Conservation (phyloP, 768 basidiomycete species). For the Mycena chlorophos region DNA sequence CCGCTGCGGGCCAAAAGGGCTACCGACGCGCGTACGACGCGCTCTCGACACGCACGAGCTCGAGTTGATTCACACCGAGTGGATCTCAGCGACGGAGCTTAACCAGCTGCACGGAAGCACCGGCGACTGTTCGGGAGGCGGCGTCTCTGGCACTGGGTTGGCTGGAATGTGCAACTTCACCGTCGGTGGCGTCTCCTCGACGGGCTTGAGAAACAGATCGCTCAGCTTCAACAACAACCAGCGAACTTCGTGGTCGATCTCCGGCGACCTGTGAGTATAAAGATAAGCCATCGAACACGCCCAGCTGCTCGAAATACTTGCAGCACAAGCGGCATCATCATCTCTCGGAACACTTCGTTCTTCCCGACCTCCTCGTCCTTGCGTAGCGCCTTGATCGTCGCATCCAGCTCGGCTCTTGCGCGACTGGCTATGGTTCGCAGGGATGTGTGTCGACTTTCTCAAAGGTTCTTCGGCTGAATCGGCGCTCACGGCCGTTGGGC, state of each 20-base stretch:
- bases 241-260: constrained; percentile 84
- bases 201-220: constrained; percentile 81
- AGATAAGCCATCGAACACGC: neutral
- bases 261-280: constrained; percentile 53
- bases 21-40: no score
- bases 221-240: constrained; percentile 91
- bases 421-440: constrained; percentile 68
- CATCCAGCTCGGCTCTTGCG: constrained; percentile 83
- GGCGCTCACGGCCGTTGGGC: no score
- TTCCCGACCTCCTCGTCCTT: constrained; percentile 86
- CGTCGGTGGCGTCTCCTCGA: constrained; percentile 82
- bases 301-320: constrained; percentile 46
- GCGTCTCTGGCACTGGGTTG: constrained; percentile 66
- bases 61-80: no score
- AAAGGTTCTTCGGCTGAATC: no score
- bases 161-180: constrained; percentile 78
- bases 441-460: no score
- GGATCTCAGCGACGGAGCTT: no score
- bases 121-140: constrained; percentile 42
- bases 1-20: no score
- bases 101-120: constrained; percentile 45
- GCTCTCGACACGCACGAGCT: no score
- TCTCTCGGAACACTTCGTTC: constrained; percentile 76
- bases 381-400: constrained; percentile 82
- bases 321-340: constrained; percentile 81